A percentile compares a stretch with the other conserved stretches of the same genome.
These are phyloP conservation scores for Mortierella claussenii DNA, from an alignment of 192 early-diverging fungal genomes.

Conservation along the genomic window DNA sequence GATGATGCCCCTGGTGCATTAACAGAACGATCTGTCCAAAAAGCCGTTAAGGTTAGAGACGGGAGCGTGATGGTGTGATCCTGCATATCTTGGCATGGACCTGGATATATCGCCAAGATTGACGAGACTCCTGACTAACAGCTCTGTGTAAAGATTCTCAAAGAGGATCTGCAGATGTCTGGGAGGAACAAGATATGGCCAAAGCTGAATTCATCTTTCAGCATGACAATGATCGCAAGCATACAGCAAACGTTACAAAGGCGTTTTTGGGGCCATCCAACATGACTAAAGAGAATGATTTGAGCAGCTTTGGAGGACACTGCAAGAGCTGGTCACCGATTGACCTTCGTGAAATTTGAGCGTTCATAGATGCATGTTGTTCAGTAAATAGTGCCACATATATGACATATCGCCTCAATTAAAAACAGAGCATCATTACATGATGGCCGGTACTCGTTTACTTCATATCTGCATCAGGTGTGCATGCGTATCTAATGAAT, in stretches of 20 bases:
- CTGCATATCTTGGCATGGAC: constrained; percentile 3
- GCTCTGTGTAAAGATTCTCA: constrained; percentile 18
- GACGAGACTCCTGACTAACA: constrained; percentile 20
- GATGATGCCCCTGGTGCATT: background rate
- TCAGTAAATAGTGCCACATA: too few species aligned
- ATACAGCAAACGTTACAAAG: too few species aligned
- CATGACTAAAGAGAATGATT: too few species aligned
- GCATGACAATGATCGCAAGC: too few species aligned
- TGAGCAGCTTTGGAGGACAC: too few species aligned
- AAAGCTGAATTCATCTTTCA: background rate
- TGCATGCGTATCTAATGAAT: too few species aligned
- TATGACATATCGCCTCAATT: too few species aligned
- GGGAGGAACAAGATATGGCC: constrained; percentile 16
- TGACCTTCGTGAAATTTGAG: too few species aligned
- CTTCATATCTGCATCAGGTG: constrained; percentile 6
- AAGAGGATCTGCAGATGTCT: constrained; percentile 21
- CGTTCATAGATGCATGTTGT: constrained; percentile 26
- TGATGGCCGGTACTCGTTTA: background rate
- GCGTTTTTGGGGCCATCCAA: too few species aligned
- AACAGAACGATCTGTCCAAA: constrained; percentile 1
- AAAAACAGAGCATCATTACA: too few species aligned
- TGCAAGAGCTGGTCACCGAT: too few species aligned
- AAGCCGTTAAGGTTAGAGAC: constrained; percentile 3
- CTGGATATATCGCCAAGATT: constrained; percentile 14
- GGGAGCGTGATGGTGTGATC: constrained; percentile 8